Evolutionary conservation across 2,329 filamentous ascomycete species (phyloP).

Genomic region (Conoideocrella luteorostrata): DNA sequence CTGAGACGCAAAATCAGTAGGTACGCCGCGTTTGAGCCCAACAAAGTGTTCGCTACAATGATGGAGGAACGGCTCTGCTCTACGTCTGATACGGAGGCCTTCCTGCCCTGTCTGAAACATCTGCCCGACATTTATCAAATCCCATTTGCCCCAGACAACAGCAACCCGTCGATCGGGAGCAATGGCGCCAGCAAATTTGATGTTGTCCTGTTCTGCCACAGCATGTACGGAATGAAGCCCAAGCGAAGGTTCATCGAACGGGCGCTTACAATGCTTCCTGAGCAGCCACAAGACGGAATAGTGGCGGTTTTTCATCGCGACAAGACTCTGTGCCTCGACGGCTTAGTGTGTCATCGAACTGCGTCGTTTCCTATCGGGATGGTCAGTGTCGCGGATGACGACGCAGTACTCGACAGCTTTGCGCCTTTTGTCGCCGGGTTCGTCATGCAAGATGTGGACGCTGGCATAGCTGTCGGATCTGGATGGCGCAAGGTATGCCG

Average conservation of each 20-base stretch:
- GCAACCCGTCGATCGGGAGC: neutral
- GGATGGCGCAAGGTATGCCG: slow-evolving; percentile 50
- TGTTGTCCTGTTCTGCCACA: slow-evolving; percentile 55
- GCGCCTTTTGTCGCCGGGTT: slow-evolving; percentile 45
- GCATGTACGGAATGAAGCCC: slow-evolving; percentile 54
- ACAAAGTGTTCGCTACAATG: neutral
- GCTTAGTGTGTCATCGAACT: slow-evolving; percentile 40
- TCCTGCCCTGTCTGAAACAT: neutral
- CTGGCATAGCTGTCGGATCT: slow-evolving; percentile 23
- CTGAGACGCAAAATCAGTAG: slow-evolving; percentile 27
- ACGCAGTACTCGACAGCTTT: slow-evolving; percentile 44
- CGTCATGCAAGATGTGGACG: slow-evolving; percentile 22
- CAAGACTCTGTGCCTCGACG: slow-evolving; percentile 33
- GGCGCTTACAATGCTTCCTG: slow-evolving; percentile 41
- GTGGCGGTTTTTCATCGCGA: slow-evolving; percentile 52
- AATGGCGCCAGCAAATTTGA: slow-evolving; percentile 39
- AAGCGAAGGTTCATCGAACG: slow-evolving; percentile 38
- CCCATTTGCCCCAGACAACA: neutral
- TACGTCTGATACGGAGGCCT: neutral
- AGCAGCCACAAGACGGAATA: slow-evolving; percentile 31
- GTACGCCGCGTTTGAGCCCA: neutral
- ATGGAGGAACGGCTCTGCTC: neutral
- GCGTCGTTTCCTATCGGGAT: slow-evolving; percentile 39
- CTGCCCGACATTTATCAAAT: neutral
- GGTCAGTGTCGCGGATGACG: slow-evolving; percentile 35